Evolutionary conservation across 2,329 filamentous ascomycete species (phyloP).

Genomic region (Claviceps quebecensis): DNA sequence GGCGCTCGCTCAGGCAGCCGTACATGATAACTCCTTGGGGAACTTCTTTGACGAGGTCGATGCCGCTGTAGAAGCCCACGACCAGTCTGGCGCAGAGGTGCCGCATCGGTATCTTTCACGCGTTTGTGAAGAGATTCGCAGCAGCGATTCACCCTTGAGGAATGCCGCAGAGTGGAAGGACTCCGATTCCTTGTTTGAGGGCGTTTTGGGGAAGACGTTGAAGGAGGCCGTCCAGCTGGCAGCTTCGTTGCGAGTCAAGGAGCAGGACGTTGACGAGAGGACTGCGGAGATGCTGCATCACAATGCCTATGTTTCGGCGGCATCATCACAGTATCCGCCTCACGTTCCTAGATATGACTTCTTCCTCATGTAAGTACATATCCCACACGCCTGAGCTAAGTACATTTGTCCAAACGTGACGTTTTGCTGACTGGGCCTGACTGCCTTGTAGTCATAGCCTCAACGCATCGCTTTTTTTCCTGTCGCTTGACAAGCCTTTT

Average conservation of each 20-base stretch:
- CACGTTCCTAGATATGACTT: slow-evolving; percentile 70
- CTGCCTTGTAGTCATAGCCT: slow-evolving; percentile 54
- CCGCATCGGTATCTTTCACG: slow-evolving; percentile 24
- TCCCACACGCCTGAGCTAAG: background rate
- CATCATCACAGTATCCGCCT: slow-evolving; percentile 46
- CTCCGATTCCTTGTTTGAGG: slow-evolving; percentile 52
- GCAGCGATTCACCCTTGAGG: slow-evolving; percentile 40
- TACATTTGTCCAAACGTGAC: too few relatives aligned
- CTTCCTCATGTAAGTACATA: slow-evolving; percentile 42
- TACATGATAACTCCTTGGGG: slow-evolving; percentile 47
- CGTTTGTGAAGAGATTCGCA: slow-evolving; percentile 45
- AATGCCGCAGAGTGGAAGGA: slow-evolving; percentile 34
- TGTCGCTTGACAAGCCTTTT: slow-evolving; percentile 51
- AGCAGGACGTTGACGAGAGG: slow-evolving; percentile 41
- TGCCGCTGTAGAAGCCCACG: slow-evolving; percentile 22
- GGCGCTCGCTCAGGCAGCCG: slow-evolving; percentile 61
- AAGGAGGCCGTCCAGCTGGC: slow-evolving; percentile 50
- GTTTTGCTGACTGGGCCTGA: background rate
- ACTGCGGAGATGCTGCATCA: slow-evolving; percentile 56
- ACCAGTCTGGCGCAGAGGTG: slow-evolving; percentile 4
- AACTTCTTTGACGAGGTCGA: slow-evolving; percentile 42
- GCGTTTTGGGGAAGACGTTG: slow-evolving; percentile 47
- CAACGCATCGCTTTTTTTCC: slow-evolving; percentile 60
- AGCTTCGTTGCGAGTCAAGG: slow-evolving; percentile 40
- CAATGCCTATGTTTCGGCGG: slow-evolving; percentile 32